These are phyloP conservation scores for Leptomonas seymouri DNA, from an alignment of 208 protist genomes.

Conservation along the genomic window DNA sequence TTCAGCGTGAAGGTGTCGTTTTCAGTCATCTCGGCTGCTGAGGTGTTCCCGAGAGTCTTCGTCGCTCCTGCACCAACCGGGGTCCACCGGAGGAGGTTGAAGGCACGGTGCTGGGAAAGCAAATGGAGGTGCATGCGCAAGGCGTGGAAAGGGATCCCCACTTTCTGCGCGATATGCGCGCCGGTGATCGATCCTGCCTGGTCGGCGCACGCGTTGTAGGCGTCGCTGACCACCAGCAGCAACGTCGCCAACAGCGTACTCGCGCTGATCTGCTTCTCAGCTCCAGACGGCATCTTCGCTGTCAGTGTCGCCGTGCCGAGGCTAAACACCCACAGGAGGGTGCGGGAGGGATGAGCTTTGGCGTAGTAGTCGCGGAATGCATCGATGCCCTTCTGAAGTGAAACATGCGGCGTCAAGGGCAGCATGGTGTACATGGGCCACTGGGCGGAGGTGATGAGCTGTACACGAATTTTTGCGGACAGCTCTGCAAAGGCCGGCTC, in stretches of 20 bases:
- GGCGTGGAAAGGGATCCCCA: constrained; percentile 30
- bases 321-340: constrained; percentile 65
- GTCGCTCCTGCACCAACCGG: constrained; percentile 7
- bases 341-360: constrained; percentile 52
- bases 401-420: constrained; percentile 46
- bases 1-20: constrained; percentile 59
- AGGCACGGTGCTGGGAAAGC: constrained; percentile 34
- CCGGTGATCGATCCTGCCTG: constrained; percentile 24
- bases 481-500: constrained; percentile 27
- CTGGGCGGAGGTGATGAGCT: constrained; percentile 56
- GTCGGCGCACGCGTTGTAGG: constrained; percentile 13
- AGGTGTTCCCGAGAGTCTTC: neutral
- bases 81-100: constrained; percentile 21
- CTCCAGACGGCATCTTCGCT: constrained; percentile 51
- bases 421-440: constrained; percentile 44
- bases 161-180: constrained; percentile 13
- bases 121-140: constrained; percentile 31
- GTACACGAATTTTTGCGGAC: constrained; percentile 33
- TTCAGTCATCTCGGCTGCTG: constrained; percentile 23
- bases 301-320: constrained; percentile 57
- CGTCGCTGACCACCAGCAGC: constrained; percentile 67
- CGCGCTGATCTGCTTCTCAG: constrained; percentile 54
- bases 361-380: constrained; percentile 66
- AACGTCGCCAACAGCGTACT: constrained; percentile 62
- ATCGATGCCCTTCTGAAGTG: constrained; percentile 41